phyloP scores from a whole-genome alignment of 164 flowering plant species.

The Vitis cinerea region DNA sequence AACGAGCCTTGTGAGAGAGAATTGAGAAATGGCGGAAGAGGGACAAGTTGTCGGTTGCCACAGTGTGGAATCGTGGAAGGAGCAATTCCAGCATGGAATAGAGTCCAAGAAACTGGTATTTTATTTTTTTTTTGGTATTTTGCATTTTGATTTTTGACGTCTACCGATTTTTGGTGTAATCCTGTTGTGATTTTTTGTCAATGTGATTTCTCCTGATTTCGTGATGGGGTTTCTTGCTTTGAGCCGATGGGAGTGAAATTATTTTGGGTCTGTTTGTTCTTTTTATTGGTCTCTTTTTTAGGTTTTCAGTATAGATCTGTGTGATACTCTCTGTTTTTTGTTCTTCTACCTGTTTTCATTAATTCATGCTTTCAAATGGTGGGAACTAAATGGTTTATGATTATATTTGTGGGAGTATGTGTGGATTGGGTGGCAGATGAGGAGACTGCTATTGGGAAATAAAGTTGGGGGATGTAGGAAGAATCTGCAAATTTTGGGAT shows the following conservation, averaged over 20 bases:
- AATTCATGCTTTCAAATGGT: too few relatives aligned
- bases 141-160: neutral
- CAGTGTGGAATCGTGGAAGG: constrained; percentile 51
- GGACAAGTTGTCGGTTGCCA: constrained; percentile 63
- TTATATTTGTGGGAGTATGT: too few relatives aligned
- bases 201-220: neutral
- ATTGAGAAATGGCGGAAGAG: constrained; percentile 47
- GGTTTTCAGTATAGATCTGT: too few relatives aligned
- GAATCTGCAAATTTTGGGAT: too few relatives aligned
- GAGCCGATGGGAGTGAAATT: neutral
- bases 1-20: neutral
- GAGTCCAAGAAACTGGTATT: constrained; percentile 63
- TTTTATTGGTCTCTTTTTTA: too few relatives aligned
- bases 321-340: too few relatives aligned
- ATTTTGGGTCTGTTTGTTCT: neutral
- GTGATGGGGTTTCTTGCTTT: neutral
- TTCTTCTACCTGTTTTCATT: too few relatives aligned
- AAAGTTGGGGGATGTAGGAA: too few relatives aligned
- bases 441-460: too few relatives aligned
- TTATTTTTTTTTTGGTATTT: neutral
- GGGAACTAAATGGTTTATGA: too few relatives aligned
- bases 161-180: neutral
- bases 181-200: neutral
- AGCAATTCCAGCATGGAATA: constrained; percentile 47
- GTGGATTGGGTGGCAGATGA: too few relatives aligned